phyloP scores from a whole-genome alignment of 495 filamentous ascomycete species.

The Ramalina intermedia region DNA sequence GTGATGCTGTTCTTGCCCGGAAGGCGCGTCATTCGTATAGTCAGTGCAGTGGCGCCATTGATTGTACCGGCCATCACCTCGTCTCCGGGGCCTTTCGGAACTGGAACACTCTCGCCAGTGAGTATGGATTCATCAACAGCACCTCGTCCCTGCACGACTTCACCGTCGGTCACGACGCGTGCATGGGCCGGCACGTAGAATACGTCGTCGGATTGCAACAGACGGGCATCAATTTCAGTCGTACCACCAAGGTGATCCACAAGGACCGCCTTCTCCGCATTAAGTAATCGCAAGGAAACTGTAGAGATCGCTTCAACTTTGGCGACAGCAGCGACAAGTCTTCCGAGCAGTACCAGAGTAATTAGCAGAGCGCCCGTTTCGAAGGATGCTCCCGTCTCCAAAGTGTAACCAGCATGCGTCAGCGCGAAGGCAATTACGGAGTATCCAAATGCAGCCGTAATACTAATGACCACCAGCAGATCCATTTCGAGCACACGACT shows the following conservation, averaged over 20 bases:
- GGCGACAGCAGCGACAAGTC: slow-evolving; percentile 45
- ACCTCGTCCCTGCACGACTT: slow-evolving; percentile 42
- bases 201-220: slow-evolving; percentile 58
- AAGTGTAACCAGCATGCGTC: slow-evolving; percentile 27
- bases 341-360: slow-evolving; percentile 64
- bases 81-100: slow-evolving; percentile 37
- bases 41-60: slow-evolving; percentile 42
- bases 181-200: slow-evolving; percentile 50
- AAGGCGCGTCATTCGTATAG: slow-evolving; percentile 42
- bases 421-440: slow-evolving; percentile 55
- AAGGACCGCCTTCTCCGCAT: slow-evolving; percentile 24
- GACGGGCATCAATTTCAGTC: slow-evolving; percentile 45
- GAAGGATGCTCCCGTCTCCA: slow-evolving; percentile 53
- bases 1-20: slow-evolving; percentile 60
- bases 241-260: not conserved
- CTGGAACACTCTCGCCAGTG: slow-evolving; percentile 50
- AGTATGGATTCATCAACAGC: slow-evolving; percentile 67
- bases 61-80: slow-evolving; percentile 50
- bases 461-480: slow-evolving; percentile 59
- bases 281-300: slow-evolving; percentile 51
- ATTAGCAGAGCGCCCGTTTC: slow-evolving; percentile 68
- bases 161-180: slow-evolving; percentile 54
- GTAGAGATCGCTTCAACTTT: slow-evolving; percentile 50
- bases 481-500: slow-evolving; percentile 65
- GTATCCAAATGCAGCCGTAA: slow-evolving; percentile 56